Percentiles rank a stretch among this genome's conserved stretches.
Conservation (phyloP, 176 grass and related monocot species). For the Rhynchospora tenuis region DNA sequence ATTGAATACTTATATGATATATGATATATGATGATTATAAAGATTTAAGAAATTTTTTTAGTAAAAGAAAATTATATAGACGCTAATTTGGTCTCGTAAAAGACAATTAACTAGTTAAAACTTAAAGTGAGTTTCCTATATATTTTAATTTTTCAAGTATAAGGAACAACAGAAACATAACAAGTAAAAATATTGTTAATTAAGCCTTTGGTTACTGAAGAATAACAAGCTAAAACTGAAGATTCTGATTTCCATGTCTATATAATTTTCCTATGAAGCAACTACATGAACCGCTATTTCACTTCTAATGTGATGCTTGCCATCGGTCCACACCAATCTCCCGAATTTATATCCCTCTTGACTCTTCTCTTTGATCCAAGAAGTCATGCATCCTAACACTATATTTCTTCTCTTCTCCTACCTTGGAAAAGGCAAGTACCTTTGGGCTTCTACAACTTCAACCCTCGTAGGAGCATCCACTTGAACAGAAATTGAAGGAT, state of each 20-base stretch:
- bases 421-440: slow-evolving; percentile 35
- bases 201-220: too few relatives aligned
- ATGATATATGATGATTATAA: too few relatives aligned
- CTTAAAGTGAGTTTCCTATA: too few relatives aligned
- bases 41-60: too few relatives aligned
- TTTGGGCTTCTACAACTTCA: slow-evolving; percentile 29
- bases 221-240: background rate
- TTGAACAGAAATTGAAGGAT: slow-evolving; percentile 52
- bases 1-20: too few relatives aligned
- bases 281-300: slow-evolving; percentile 49
- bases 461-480: slow-evolving; percentile 40
- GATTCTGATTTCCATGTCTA: background rate
- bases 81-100: too few relatives aligned
- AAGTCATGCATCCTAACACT: slow-evolving; percentile 35
- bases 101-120: too few relatives aligned
- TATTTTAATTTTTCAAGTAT: too few relatives aligned
- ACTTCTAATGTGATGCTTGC: slow-evolving; percentile 58
- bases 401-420: slow-evolving; percentile 55
- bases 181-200: too few relatives aligned
- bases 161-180: too few relatives aligned
- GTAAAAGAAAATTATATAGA: too few relatives aligned
- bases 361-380: slow-evolving; percentile 19
- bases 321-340: slow-evolving; percentile 63
- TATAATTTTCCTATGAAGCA: slow-evolving; percentile 19
- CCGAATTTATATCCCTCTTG: slow-evolving; percentile 54